phyloP scores from a whole-genome alignment of 2,329 filamentous ascomycete species.

The Alternaria arbusti region DNA sequence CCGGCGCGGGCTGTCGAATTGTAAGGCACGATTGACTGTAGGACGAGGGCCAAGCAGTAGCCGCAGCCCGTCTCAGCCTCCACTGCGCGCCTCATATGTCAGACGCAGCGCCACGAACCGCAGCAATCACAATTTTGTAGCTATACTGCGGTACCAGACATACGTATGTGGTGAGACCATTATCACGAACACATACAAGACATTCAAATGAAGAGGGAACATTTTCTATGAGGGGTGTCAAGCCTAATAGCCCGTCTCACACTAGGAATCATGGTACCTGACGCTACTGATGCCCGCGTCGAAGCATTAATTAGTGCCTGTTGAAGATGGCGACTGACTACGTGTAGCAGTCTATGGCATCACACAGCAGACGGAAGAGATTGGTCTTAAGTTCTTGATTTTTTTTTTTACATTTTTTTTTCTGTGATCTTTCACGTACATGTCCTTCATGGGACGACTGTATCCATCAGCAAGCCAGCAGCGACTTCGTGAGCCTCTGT shows the following conservation, averaged over 20 bases:
- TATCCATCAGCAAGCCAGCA: slow-evolving; percentile 13
- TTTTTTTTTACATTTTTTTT: slow-evolving; percentile 22
- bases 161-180: not conserved
- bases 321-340: not conserved
- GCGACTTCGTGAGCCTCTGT: not conserved
- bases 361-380: not conserved
- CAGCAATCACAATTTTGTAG: not conserved
- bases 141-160: not conserved
- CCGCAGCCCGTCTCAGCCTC: slow-evolving; percentile 40
- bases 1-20: slow-evolving; percentile 32
- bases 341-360: not conserved
- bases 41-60: slow-evolving; percentile 26
- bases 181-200: not conserved
- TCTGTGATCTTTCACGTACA: slow-evolving; percentile 5
- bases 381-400: slow-evolving; percentile 8
- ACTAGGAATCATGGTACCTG: not conserved
- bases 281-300: not conserved
- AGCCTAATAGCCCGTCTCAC: not conserved
- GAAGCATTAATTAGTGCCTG: not conserved
- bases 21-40: slow-evolving; percentile 28
- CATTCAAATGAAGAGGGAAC: not conserved
- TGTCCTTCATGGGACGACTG: slow-evolving; percentile 1
- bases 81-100: slow-evolving; percentile 9
- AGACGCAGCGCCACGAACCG: not conserved
- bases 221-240: not conserved